phyloP scores from a whole-genome alignment of 2,329 filamentous ascomycete genomes.

The Metarhizium humberi region DNA sequence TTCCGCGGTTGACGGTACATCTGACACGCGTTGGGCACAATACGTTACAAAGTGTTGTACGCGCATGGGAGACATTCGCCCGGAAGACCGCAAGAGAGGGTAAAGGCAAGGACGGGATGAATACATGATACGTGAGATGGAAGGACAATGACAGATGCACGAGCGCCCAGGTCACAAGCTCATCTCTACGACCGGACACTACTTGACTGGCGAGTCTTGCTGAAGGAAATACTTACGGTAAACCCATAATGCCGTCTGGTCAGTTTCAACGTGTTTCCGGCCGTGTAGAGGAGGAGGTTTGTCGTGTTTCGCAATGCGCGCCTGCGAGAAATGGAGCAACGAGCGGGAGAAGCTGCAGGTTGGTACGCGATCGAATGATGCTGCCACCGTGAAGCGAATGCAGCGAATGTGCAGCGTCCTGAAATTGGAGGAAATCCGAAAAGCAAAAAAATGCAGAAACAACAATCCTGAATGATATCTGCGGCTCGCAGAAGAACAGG shows the following conservation, averaged over 20 bases:
- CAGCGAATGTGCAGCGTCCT: neutral
- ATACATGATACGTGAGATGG: neutral
- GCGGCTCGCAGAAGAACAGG: neutral
- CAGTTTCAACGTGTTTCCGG: neutral
- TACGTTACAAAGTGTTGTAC: neutral
- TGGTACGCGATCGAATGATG: neutral
- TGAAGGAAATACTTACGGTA: slow-evolving; percentile 32
- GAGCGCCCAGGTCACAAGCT: neutral
- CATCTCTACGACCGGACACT: neutral
- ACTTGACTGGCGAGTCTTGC: neutral
- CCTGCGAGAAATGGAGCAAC: neutral
- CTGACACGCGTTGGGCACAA: neutral
- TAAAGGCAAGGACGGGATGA: neutral
- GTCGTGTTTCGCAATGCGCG: neutral
- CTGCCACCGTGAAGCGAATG: neutral
- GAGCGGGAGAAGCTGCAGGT: neutral
- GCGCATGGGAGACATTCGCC: neutral
- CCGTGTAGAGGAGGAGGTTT: neutral
- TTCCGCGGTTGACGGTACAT: slow-evolving; percentile 1
- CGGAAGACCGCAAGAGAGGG: neutral
- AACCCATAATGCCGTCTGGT: slow-evolving; percentile 29
- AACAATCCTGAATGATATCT: neutral
- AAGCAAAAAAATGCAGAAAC: neutral
- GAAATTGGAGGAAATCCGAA: neutral
- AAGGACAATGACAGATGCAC: slow-evolving; percentile 1